phyloP scores from a whole-genome alignment of 768 basidiomycete species.

The Lactifluus volemus region DNA sequence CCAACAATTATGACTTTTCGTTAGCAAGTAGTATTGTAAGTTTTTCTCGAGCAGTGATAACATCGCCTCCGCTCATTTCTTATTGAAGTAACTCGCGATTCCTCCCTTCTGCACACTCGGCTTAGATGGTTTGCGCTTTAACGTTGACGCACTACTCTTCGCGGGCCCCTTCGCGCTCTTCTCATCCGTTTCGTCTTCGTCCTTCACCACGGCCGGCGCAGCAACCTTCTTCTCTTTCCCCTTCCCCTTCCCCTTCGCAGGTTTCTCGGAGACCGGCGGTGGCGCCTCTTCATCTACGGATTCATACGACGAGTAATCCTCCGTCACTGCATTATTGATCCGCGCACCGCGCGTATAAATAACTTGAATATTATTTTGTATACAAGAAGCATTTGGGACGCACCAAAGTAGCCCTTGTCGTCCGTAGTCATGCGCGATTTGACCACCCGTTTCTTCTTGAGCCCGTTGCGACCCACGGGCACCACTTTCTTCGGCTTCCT shows the following conservation, averaged over 20 bases:
- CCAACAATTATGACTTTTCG: background rate
- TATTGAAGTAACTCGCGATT: conserved; percentile 13
- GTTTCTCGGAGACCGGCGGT: conserved; percentile 21
- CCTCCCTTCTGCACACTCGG: conserved; percentile 5
- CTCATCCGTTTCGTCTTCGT: background rate
- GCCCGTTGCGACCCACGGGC: conserved; percentile 71
- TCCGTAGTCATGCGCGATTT: conserved; percentile 50
- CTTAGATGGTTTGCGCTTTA: conserved; percentile 13
- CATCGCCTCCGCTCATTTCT: background rate
- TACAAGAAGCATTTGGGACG: conserved; percentile 19
- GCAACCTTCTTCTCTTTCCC: conserved; percentile 14
- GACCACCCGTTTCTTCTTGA: conserved; percentile 61
- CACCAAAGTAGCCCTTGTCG: conserved; percentile 69
- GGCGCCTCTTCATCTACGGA: conserved; percentile 56
- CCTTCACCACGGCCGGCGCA: conserved; percentile 6
- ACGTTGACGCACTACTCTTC: background rate
- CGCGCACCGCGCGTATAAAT: background rate
- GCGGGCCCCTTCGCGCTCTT: background rate
- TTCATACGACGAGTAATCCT: conserved; percentile 77
- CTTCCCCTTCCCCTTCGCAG: conserved; percentile 18
- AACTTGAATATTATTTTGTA: background rate
- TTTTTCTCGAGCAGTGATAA: background rate
- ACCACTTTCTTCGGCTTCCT: conserved; percentile 45
- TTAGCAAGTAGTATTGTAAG: background rate
- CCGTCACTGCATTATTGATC: conserved; percentile 39